phyloP scores from a whole-genome alignment of 768 basidiomycete species.

The Panellus pusillus region DNA sequence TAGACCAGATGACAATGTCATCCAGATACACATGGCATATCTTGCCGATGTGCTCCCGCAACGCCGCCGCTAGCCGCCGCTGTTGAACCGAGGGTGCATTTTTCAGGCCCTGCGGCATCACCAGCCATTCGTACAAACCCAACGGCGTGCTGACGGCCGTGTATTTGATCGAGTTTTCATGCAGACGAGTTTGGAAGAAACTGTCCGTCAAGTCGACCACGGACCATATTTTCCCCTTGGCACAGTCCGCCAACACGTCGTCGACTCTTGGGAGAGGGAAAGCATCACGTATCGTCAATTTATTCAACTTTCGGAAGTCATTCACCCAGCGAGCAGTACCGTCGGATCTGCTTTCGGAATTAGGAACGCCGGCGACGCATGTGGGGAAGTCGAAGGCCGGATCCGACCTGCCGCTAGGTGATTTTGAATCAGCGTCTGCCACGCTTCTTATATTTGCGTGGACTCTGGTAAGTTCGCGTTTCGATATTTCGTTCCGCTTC shows the following conservation, averaged over 20 bases:
- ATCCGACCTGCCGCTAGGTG: slow-evolving; percentile 32
- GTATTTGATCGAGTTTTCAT: slow-evolving; percentile 28
- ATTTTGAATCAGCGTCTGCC: slow-evolving; percentile 28
- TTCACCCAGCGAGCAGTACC: slow-evolving; percentile 26
- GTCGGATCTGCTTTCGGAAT: slow-evolving; percentile 32
- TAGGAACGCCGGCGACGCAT: slow-evolving; percentile 32
- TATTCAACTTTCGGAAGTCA: slow-evolving; percentile 28
- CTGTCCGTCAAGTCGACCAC: slow-evolving; percentile 43
- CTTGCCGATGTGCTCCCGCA: slow-evolving; percentile 34
- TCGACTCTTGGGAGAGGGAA: slow-evolving; percentile 29
- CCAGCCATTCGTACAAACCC: slow-evolving; percentile 40
- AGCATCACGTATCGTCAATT: slow-evolving; percentile 23
- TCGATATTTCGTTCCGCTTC: slow-evolving; percentile 23
- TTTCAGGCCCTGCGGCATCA: slow-evolving; percentile 40
- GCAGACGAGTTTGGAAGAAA: slow-evolving; percentile 28
- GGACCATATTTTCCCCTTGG: slow-evolving; percentile 34
- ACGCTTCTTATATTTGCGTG: slow-evolving; percentile 31
- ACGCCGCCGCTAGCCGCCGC: slow-evolving; percentile 30
- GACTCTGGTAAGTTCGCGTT: slow-evolving; percentile 24
- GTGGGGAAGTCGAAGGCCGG: slow-evolving; percentile 22
- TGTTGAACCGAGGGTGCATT: slow-evolving; percentile 38
- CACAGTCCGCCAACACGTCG: slow-evolving; percentile 34
- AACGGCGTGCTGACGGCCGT: slow-evolving; percentile 38
- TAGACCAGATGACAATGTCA: slow-evolving; percentile 46
- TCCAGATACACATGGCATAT: slow-evolving; percentile 48